Percentiles rank a stretch among this genome's conserved stretches.
phyloP scores from a whole-genome alignment of 768 basidiomycete species.

The Suillus plorans region DNA sequence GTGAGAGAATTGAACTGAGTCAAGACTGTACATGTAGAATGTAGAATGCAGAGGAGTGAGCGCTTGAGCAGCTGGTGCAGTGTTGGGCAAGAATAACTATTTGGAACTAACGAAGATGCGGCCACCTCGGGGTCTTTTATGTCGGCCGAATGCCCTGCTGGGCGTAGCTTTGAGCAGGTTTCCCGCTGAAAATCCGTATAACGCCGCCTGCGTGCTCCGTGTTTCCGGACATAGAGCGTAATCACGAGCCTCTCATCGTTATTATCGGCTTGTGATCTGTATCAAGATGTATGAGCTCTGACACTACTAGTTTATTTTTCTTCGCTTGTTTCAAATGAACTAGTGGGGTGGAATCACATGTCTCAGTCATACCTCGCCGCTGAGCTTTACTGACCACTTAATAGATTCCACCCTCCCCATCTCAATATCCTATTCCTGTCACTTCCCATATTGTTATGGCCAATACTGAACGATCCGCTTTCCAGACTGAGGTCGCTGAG shows the following conservation, averaged over 20 bases:
- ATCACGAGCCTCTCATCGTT: conserved; percentile 14
- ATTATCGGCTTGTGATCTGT: not conserved
- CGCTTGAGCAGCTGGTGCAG: too few relatives aligned
- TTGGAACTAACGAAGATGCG: too few relatives aligned
- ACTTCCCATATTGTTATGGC: conserved; percentile 44
- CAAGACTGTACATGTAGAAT: too few relatives aligned
- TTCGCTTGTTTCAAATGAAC: too few relatives aligned
- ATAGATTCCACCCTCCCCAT: not conserved
- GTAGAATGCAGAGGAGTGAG: too few relatives aligned
- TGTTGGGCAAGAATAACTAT: too few relatives aligned
- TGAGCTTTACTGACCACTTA: not conserved
- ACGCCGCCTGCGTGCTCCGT: conserved; percentile 8
- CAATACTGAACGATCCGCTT: conserved; percentile 58
- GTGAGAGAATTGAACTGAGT: too few relatives aligned
- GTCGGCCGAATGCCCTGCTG: not conserved
- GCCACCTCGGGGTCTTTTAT: too few relatives aligned
- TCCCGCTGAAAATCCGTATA: conserved; percentile 15
- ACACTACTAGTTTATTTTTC: too few relatives aligned
- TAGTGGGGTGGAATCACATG: too few relatives aligned
- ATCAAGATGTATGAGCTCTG: too few relatives aligned
- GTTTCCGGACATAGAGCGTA: conserved; percentile 24
- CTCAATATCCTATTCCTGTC: conserved; percentile 19
- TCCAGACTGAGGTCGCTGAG: conserved; percentile 78
- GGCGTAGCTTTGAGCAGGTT: not conserved
- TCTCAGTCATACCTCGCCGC: not conserved